Conservation (phyloP, 116 monocot genomes). For the Phalaenopsis hybrid region DNA sequence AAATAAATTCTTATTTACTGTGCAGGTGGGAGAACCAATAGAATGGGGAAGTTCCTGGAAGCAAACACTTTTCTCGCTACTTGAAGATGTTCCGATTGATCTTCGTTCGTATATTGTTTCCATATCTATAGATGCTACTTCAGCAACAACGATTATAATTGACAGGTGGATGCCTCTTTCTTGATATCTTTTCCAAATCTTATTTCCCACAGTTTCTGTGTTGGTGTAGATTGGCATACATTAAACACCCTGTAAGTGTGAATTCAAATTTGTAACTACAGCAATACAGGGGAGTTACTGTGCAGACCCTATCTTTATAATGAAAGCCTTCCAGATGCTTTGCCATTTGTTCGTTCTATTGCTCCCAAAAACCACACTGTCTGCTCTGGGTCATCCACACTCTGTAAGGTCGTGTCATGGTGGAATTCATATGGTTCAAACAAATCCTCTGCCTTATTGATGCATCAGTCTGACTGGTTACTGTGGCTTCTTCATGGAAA, state of each 20-base stretch:
- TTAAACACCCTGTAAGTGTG: not conserved
- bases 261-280: conserved; percentile 20
- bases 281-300: conserved; percentile 44
- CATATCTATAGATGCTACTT: conserved; percentile 85
- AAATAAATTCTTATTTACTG: conserved; percentile 12
- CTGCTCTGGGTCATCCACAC: conserved; percentile 69
- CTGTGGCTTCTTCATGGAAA: conserved; percentile 83
- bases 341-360: conserved; percentile 45
- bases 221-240: too few species aligned
- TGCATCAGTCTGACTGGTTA: conserved; percentile 87
- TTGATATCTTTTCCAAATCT: conserved; percentile 6
- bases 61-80: conserved; percentile 50
- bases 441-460: conserved; percentile 41
- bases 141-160: conserved; percentile 71
- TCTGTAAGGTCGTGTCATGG: conserved; percentile 81
- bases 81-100: conserved; percentile 42
- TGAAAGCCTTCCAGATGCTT: conserved; percentile 70
- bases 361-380: conserved; percentile 90
- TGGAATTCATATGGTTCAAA: conserved; percentile 43
- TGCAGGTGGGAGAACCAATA: conserved; percentile 40
- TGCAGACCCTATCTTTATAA: conserved; percentile 71
- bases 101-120: conserved; percentile 43
- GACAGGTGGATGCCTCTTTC: conserved; percentile 41
- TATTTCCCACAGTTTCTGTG: not conserved
- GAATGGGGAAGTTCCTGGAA: conserved; percentile 68